Base-by-base conservation (phyloP, 1,284 basidiomycete species). In the Pterulicium gracile region DNA sequence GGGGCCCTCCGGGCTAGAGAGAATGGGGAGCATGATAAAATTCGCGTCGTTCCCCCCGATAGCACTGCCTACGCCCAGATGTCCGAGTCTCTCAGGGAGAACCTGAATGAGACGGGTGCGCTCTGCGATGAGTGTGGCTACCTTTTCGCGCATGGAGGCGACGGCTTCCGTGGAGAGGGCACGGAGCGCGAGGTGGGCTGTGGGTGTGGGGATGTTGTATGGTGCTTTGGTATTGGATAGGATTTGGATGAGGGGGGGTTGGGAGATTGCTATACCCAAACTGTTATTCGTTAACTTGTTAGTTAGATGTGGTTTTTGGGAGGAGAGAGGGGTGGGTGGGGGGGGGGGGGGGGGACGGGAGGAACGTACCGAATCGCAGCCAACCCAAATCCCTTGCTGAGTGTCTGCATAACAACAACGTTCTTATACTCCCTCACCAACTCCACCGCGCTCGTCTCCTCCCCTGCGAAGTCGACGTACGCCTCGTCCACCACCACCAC, bases 211-310 rank as follows among this genome's bases (percentile, higher is more conserved):
- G 54, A 98, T 84, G 64, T 97, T 97, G 72, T 98, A 99, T 0
- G 95, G 95, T 0, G 95, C 96, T 64, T 98, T 98, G 45, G 95
- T 90, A 64, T 98, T 98, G 56, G 83, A 82, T 51, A 98, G 78
- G 54, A 98, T 78, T 60, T 95, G 94, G 43, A 97, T 84, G 15
- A 98, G 69, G 0, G 88, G 80, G 0, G 91, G 91, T 53, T 94
- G 86, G 2, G 91, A 89, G 50, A 97, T 70, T 0, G 92, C 91
- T 49, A 95, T 79, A 2, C 96, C 95, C 20, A 98, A 69, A 42
- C 91, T 93, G 53, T 3, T 18, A 42, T 24, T 3, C 44, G 40
- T 36, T 13, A 18, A 19, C 27, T 15, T 23, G 42, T 40, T 50
- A 21, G 17, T n/a, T n/a, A n/a, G n/a, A n/a, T n/a, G n/a, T n/a